Evolutionary conservation across 108 stramenopile genomes (phyloP), one percentile per base, ranked within the genome.

Genomic region (Asterionellopsis glacialis): DNA sequence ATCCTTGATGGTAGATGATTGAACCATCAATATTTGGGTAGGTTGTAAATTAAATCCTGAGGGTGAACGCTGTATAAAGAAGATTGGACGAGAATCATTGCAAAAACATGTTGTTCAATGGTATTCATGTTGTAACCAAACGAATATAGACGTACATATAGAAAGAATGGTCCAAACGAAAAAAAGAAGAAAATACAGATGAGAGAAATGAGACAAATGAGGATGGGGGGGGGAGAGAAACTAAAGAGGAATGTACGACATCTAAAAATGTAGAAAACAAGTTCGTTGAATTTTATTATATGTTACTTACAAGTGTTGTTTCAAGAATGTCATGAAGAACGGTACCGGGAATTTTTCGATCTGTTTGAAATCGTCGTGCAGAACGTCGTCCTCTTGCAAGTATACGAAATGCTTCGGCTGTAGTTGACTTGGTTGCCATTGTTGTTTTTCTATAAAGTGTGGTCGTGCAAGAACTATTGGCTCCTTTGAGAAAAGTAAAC

Each of bases 21-120:
- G 82, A 5, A 91, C 83, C 45, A 91, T 58, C 24, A 91, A 65
- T 11, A 88, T 67, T 63, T 88, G 84, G n/a, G 81, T 86, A n/a
- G 90, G 90, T 59, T 88, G 87, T 21, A 91, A 61, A 53, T 91
- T 91, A 70, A 91, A 91, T 18, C 87, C 81, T 10, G 85, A 85
- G 19, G 90, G 90, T 25, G 90, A 69, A 58, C 84, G 72, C 85
- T n/a, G n/a, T n/a, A n/a, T n/a, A n/a, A n/a, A n/a, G n/a, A n/a
- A n/a, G n/a, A n/a, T n/a, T 86, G 61, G 28, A n/a, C 6, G 38
- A 33, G 0, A 55, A 57, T 33, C 41, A 47, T 19, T 57, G 38
- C 49, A 41, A 38, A 44, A 44, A 16, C 26, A 61, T 25, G 28
- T 16, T 60, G 15, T 55, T 7, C 22, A 27, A 15, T 25, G 19